Evolutionary conservation across 2,329 filamentous ascomycete species (phyloP).

Genomic region (Cercospora berteroae): DNA sequence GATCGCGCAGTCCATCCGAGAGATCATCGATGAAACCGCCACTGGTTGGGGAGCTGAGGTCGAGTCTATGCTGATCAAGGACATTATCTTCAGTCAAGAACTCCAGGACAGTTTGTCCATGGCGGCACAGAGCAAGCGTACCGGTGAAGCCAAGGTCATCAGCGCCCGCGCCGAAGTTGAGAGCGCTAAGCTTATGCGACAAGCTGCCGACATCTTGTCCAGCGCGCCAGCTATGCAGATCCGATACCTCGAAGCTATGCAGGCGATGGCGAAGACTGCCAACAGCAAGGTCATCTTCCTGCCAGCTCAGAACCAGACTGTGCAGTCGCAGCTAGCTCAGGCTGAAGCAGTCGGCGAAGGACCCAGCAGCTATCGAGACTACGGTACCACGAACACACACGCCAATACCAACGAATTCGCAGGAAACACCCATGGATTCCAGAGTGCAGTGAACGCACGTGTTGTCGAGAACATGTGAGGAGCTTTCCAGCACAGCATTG

Average conservation of each 20-base stretch:
- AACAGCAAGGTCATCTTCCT: constrained; percentile 87
- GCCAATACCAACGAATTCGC: constrained; percentile 38
- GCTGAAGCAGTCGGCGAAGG: constrained; percentile 57
- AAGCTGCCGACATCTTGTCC: constrained; percentile 89
- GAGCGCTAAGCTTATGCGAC: constrained; percentile 82
- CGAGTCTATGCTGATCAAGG: constrained; percentile 98
- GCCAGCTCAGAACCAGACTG: constrained; percentile 55
- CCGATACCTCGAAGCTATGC: constrained; percentile 96
- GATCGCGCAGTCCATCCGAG: constrained; percentile 88
- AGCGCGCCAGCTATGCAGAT: constrained; percentile 97
- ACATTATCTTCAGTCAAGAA: constrained; percentile 95
- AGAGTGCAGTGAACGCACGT: constrained; percentile 76
- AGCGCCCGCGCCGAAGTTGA: constrained; percentile 96
- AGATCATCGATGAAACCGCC: constrained; percentile 96
- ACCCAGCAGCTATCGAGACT: constrained; percentile 47
- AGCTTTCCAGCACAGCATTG: not conserved
- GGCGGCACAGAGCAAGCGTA: constrained; percentile 97
- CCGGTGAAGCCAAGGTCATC: constrained; percentile 98
- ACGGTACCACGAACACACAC: constrained; percentile 23
- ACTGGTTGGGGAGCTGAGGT: constrained; percentile 92
- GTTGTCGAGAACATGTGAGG: constrained; percentile 81
- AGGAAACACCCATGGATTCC: constrained; percentile 55
- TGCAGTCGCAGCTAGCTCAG: constrained; percentile 52
- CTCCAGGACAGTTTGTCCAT: constrained; percentile 95
- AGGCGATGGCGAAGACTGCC: constrained; percentile 92